Base-by-base conservation (phyloP, 257 asterid genomes). In the Solanum sejunctum region DNA sequence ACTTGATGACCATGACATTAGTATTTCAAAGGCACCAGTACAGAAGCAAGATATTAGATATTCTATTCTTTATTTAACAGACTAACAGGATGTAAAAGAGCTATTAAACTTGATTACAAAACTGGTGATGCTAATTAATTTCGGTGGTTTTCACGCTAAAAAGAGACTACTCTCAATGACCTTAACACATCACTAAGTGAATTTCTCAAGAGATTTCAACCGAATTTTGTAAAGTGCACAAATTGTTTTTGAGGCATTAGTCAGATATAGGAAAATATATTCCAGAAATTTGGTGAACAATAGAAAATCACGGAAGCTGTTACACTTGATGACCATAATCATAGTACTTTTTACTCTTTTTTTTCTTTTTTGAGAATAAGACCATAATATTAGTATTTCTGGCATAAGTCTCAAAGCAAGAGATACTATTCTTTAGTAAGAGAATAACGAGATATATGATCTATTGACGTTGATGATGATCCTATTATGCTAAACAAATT, bases 171-270 rank as follows among this genome's bases (percentile, higher is more conserved):
- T 49, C 81, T 47, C 81, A 49, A 47, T 21, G 2, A 23, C 23
- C 60, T 47, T 0, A 43, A 72, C 18, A 15, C 47, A 20, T 41
- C 43, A 71, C 36, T 12, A 72, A 72, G 80, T 72, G 39, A 41
- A 41, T 10, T n/a, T 43, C 28, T 47, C 81, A 49, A n/a, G 36
- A 43, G n/a, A 47, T 7, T 47, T 73, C 41, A 45, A 95, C 98
- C 98, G 93, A 85, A 95, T 95, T 86, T 93, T 95, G 69, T 93
- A 96, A 83, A 96, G 97, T 75, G 97, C 98, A 12, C 95, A 95
- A 87, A 96, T 92, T 81, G 98, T 91, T 86, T 96, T 98, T 70
- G 93, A 89, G 70, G 94, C 92, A 58, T 93, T 93, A 8, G 97
- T 93, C 88, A 92, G 98, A 73, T 93, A 95, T 90, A 96, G 93